Conservation (phyloP, 768 basidiomycete genomes). For the Rhizopogon rudus region DNA sequence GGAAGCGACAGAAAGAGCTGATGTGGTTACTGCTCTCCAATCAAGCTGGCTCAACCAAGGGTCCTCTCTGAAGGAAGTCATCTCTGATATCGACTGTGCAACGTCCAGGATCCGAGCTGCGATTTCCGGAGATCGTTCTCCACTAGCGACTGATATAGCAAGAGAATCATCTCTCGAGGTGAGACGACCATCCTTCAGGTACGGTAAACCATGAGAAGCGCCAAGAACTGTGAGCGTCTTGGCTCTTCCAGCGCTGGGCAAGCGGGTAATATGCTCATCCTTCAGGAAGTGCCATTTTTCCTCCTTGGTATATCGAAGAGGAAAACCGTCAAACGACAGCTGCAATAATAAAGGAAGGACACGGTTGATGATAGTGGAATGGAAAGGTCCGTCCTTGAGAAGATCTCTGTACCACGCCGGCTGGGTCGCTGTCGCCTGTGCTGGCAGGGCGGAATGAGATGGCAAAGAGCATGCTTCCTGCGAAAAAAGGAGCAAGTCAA, state of each 20-base stretch:
- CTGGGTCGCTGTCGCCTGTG: conserved; percentile 10
- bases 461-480: neutral
- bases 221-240: conserved; percentile 44
- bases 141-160: conserved; percentile 41
- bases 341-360: conserved; percentile 66
- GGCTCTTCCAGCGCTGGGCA: conserved; percentile 37
- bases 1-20: neutral
- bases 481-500: conserved; percentile 2
- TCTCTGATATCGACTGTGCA: conserved; percentile 32
- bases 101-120: conserved; percentile 34
- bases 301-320: conserved; percentile 47
- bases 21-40: conserved; percentile 38
- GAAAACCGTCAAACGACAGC: conserved; percentile 54
- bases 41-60: conserved; percentile 64
- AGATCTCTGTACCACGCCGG: conserved; percentile 60
- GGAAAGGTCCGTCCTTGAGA: conserved; percentile 36
- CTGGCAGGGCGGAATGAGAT: neutral
- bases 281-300: conserved; percentile 66
- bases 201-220: conserved; percentile 40
- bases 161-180: conserved; percentile 37
- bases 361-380: conserved; percentile 33
- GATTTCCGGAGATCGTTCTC: conserved; percentile 31
- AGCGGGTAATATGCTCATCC: conserved; percentile 27
- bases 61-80: conserved; percentile 28
- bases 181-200: conserved; percentile 40